Percentiles rank a stretch among this genome's conserved stretches.
Evolutionary conservation across 352 stramenopile species (phyloP).

Genomic region (Phytophthora fragariae): DNA sequence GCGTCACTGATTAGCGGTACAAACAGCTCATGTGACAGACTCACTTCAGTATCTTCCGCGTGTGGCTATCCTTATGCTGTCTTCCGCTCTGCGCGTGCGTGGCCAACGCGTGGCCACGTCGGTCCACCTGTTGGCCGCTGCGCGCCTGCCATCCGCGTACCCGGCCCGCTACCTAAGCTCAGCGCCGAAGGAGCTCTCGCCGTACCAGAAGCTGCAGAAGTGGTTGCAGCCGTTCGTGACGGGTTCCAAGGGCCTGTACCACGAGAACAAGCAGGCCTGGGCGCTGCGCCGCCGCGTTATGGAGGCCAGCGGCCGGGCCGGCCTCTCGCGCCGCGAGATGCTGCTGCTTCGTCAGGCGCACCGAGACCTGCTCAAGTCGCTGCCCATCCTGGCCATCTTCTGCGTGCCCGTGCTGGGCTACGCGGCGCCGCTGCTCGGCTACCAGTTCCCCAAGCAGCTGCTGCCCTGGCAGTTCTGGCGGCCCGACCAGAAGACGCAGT

Average conservation of each 20-base stretch:
- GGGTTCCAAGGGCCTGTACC: constrained; percentile 73
- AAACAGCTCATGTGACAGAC: background rate
- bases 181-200: constrained; percentile 53
- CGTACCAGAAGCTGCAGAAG: constrained; percentile 84
- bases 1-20: background rate
- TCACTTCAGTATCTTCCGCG: constrained; percentile 2
- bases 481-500: constrained; percentile 84
- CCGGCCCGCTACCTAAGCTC: constrained; percentile 23
- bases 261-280: constrained; percentile 85
- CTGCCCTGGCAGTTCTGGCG: constrained; percentile 90
- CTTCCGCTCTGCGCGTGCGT: background rate
- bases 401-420: constrained; percentile 77
- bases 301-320: constrained; percentile 27
- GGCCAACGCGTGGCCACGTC: background rate
- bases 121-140: background rate
- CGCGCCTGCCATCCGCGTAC: background rate
- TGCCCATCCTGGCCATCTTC: constrained; percentile 82
- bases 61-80: background rate
- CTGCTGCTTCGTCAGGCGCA: constrained; percentile 83
- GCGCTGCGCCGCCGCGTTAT: constrained; percentile 68
- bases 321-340: constrained; percentile 78
- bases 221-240: constrained; percentile 84
- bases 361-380: constrained; percentile 85
- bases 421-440: constrained; percentile 76
- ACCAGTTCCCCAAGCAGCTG: constrained; percentile 87